phyloP scores from a whole-genome alignment of 2,329 filamentous ascomycete genomes.

The Leptographium procerum region DNA sequence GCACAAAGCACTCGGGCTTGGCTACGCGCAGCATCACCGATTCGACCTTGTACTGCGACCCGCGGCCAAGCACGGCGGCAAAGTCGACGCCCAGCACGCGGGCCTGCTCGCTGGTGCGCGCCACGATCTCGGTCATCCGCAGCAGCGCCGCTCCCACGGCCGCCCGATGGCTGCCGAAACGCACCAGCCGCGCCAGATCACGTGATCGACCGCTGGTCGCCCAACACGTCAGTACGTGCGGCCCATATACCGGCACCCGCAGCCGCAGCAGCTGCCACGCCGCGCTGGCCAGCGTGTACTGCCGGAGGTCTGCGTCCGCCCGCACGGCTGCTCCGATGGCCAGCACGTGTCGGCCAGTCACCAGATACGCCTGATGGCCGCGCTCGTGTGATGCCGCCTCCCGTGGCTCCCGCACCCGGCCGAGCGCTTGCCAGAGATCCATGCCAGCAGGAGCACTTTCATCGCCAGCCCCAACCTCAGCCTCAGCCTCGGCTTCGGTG shows the following conservation, averaged over 20 bases:
- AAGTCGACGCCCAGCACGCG: slow-evolving; percentile 90
- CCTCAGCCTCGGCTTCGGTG: slow-evolving; percentile 57
- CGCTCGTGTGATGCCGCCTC: slow-evolving; percentile 30
- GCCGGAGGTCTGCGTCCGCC: slow-evolving; percentile 77
- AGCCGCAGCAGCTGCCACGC: slow-evolving; percentile 81
- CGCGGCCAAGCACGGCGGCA: slow-evolving; percentile 87
- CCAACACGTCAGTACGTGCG: slow-evolving; percentile 71
- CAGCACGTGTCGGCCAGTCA: slow-evolving; percentile 93
- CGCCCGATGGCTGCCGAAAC: slow-evolving; percentile 66
- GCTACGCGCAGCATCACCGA: slow-evolving; percentile 98
- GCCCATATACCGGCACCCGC: slow-evolving; percentile 78
- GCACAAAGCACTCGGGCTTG: slow-evolving; percentile 87
- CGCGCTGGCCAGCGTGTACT: slow-evolving; percentile 95
- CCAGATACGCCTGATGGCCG: slow-evolving; percentile 51
- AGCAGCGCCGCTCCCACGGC: slow-evolving; percentile 83
- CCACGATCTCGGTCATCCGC: slow-evolving; percentile 77
- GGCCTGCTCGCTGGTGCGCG: slow-evolving; percentile 88
- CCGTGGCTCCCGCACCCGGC: slow-evolving; percentile 45
- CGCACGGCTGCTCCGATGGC: slow-evolving; percentile 97
- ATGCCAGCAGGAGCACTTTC: too few relatives aligned
- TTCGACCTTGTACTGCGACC: slow-evolving; percentile 97
- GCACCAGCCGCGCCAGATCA: slow-evolving; percentile 62
- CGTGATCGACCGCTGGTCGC: slow-evolving; percentile 57
- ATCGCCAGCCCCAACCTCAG: not conserved
- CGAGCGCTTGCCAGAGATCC: slow-evolving; percentile 82